Evolutionary conservation across 2,329 filamentous ascomycete genomes (phyloP).

Genomic region (Trichoderma hamatum): DNA sequence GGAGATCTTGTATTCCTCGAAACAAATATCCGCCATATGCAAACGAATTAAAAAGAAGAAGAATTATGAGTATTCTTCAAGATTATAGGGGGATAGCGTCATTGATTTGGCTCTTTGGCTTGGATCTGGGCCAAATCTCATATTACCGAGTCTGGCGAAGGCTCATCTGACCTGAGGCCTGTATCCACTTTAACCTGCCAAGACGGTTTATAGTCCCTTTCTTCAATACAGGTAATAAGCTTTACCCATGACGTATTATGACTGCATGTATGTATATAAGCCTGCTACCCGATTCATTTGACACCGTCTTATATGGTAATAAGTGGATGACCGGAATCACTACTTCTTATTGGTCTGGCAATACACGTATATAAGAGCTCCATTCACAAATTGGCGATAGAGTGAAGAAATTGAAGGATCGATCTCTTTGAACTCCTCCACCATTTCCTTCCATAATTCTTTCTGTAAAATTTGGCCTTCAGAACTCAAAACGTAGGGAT

Average conservation of each 20-base stretch:
- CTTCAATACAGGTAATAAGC: background rate
- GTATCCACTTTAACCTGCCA: background rate
- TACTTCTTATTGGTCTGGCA: background rate
- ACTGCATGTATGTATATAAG: background rate
- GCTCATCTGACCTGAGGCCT: background rate
- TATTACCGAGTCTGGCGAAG: background rate
- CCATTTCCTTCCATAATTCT: conserved; percentile 3
- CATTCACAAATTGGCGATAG: background rate
- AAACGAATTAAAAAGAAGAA: background rate
- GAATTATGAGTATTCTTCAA: background rate
- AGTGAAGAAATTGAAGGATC: background rate
- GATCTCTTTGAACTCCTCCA: background rate
- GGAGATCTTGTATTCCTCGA: background rate
- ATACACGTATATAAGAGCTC: background rate
- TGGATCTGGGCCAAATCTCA: background rate
- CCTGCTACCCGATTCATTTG: background rate
- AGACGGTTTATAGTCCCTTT: background rate
- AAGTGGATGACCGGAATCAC: too few relatives aligned
- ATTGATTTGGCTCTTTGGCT: background rate
- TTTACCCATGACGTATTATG: background rate
- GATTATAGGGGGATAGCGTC: background rate
- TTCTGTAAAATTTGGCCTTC: background rate
- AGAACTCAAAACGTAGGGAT: background rate
- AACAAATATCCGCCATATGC: background rate
- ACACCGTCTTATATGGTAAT: too few relatives aligned